Base-by-base conservation (phyloP, 345 rosid species). In the Brassica carinata region DNA sequence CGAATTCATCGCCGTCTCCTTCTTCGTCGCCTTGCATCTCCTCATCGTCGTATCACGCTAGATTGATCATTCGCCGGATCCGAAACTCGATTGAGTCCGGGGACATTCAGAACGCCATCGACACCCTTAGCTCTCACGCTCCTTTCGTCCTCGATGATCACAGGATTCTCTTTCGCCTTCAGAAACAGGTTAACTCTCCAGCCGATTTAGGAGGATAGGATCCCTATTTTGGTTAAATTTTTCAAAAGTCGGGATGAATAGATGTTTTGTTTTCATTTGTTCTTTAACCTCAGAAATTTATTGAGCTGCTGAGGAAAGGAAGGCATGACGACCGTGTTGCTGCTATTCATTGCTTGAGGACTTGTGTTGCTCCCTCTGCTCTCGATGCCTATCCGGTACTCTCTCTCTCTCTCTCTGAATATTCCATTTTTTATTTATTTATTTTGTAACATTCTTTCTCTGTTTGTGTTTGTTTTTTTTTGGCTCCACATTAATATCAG, bases 381-480 rank as follows among this genome's bases (percentile, higher is more conserved):
- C 97, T 95, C 71, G 91, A 93, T 84, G 99, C 98, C 23, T 95
- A 95, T 85, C 98, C 98, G 85, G 98, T 95, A 84, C 17, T 64
- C 55, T 48, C 17, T 4, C 58, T 5, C 58, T 57, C 11, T 19
- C 23, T 23, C 26, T 23, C 26, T 23, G 26, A 40, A 33, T 64
- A 57, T 71, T 29, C 58, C 15, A 27, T 71, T 18, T 15, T 26
- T 70, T 11, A 19, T 36, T 36, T 8, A 7, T 2, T 74, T n/a
- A 13, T 51, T 43, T 61, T 19, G n/a, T 26, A 10, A 38, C 29
- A 69, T 69, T 65, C 73, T 70, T 71, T 9, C 64, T 36, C 63
- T 57, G 18, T 80, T 48, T 80, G 34, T 65, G 18, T 38, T 38
- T 38, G 11, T 38, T 29, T 29, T 5, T 33, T 34, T 34, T 34